Evolutionary conservation across 2,329 filamentous ascomycete genomes (phyloP).

Genomic region (Rhexocercosporidium sp.): DNA sequence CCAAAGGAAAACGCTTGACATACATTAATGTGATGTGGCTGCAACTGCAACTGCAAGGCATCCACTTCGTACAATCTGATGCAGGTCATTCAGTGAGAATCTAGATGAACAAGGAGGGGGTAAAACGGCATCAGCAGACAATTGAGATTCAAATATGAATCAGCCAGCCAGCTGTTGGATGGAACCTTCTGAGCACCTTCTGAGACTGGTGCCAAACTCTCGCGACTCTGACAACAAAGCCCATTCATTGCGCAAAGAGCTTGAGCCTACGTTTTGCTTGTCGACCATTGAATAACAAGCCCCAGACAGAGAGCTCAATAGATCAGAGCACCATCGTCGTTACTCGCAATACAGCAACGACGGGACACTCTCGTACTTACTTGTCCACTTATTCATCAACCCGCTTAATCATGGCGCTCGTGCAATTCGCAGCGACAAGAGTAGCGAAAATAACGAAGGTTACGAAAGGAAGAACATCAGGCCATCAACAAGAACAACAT

Average conservation of each 20-base stretch:
- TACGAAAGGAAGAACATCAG: not conserved
- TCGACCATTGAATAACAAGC: not conserved
- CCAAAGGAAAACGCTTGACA: not conserved
- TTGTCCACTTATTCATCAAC: not conserved
- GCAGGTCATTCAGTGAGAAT: not conserved
- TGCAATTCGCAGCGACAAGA: not conserved
- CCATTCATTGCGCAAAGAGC: not conserved
- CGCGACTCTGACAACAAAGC: slow-evolving; percentile 12
- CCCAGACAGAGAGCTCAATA: not conserved
- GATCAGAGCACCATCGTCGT: not conserved
- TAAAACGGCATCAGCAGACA: slow-evolving; percentile 2
- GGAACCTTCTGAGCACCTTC: slow-evolving; percentile 3
- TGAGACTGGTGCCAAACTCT: not conserved
- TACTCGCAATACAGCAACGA: not conserved
- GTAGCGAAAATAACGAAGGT: not conserved
- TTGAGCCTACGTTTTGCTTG: not conserved
- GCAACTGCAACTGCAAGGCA: not conserved
- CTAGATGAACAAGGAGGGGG: slow-evolving; percentile 1
- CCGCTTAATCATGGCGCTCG: not conserved
- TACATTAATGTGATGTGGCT: not conserved
- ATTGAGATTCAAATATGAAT: slow-evolving; percentile 1
- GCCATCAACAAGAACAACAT: not conserved
- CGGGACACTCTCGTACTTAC: not conserved
- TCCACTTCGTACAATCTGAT: not conserved
- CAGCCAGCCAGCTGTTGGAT: not conserved